These are phyloP conservation scores for Trichosporon sp. DNA, from an alignment of 1,284 basidiomycete genomes.

Conservation along the genomic window DNA sequence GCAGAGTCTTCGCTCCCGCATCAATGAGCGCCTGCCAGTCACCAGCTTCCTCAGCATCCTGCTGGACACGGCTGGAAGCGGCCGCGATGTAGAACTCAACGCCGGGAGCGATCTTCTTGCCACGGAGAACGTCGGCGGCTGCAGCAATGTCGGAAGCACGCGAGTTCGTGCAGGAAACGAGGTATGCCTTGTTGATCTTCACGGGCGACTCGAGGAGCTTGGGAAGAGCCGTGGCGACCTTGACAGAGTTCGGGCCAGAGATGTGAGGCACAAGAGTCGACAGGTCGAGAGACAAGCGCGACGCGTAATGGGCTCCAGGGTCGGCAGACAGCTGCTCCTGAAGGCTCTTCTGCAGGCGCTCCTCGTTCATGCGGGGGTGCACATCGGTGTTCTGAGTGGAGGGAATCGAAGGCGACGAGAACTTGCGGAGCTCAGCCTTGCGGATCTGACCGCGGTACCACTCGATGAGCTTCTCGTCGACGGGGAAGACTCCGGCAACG, in stretches of 20 bases:
- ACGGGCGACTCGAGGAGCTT: constrained; percentile 68
- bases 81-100: constrained; percentile 98
- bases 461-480: constrained; percentile 70
- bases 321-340: constrained; percentile 63
- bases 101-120: constrained; percentile 75
- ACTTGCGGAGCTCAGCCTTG: constrained; percentile 73
- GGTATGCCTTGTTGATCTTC: constrained; percentile 93
- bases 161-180: constrained; percentile 97
- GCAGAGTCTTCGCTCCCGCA: constrained; percentile 85
- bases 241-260: constrained; percentile 96
- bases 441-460: constrained; percentile 84
- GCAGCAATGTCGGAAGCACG: constrained; percentile 90
- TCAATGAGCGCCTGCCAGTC: constrained; percentile 83
- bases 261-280: constrained; percentile 91
- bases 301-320: constrained; percentile 71
- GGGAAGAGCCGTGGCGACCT: constrained; percentile 85
- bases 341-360: constrained; percentile 64
- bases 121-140: constrained; percentile 80
- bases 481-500: constrained; percentile 89
- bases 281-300: constrained; percentile 86
- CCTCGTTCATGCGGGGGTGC: constrained; percentile 81
- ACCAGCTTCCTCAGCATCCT: constrained; percentile 75
- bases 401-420: constrained; percentile 49
- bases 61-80: constrained; percentile 84
- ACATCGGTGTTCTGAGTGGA: constrained; percentile 41